These are phyloP conservation scores for Euphrasia arctica DNA, from an alignment of 305 asterid genomes.

Conservation along the genomic window DNA sequence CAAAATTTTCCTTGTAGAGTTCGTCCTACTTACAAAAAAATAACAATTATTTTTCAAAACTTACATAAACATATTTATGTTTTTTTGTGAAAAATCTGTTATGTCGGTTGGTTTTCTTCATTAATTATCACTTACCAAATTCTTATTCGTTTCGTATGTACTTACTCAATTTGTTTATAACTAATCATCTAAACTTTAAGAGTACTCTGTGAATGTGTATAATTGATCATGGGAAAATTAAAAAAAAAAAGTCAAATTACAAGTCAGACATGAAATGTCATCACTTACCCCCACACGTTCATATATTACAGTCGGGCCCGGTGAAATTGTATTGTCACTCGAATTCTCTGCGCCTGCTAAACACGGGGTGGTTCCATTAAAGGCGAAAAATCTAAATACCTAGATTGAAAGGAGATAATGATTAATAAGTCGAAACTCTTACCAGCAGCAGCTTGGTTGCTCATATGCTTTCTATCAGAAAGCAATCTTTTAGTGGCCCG, in stretches of 20 bases:
- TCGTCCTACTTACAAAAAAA: background rate
- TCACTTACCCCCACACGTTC: slow-evolving; percentile 43
- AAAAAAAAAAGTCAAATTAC: slow-evolving; percentile 8
- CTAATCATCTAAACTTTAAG: background rate
- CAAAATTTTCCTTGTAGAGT: background rate
- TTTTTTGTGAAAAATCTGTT: no score
- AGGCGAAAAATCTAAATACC: slow-evolving; percentile 3
- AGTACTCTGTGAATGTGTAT: background rate
- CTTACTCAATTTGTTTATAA: background rate
- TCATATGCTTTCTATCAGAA: slow-evolving; percentile 52
- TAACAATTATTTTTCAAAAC: no score
- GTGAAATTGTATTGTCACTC: slow-evolving; percentile 26
- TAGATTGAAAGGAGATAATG: slow-evolving; percentile 16
- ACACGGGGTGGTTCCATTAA: background rate
- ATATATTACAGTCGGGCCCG: slow-evolving; percentile 30
- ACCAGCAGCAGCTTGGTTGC: slow-evolving; percentile 49
- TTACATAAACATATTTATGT: no score
- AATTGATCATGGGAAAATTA: background rate
- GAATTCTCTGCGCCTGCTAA: slow-evolving; percentile 46
- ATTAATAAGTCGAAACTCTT: slow-evolving; percentile 31
- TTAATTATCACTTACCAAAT: no score
- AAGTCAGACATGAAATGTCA: slow-evolving; percentile 19
- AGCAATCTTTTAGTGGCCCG: slow-evolving; percentile 71
- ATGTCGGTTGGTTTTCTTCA: no score
- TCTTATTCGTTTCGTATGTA: no score